Evolutionary conservation across 1,284 basidiomycete species (phyloP), one percentile per base, ranked within the genome.

Genomic region (Afroboletus lepidellus): DNA sequence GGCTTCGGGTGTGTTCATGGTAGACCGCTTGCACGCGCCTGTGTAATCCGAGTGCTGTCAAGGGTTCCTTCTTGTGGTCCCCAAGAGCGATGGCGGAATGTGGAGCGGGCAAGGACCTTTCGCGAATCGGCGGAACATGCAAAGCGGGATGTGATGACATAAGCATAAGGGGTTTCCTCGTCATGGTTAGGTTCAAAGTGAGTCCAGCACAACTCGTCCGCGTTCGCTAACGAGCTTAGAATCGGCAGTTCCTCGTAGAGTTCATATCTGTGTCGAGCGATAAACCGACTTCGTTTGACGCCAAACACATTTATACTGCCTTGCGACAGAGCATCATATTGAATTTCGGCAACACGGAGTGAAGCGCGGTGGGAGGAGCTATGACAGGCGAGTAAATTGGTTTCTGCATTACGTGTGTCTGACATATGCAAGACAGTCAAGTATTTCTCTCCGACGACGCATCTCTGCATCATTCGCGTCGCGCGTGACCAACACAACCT

Each of bases 21-120:
- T 87, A 94, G 33, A 94, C 90, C 0, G 87, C 91, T 63, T 92
- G 89, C 71, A 88, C 78, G 27, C 92, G 81, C 55, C 86, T 75
- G 67, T 88, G 87, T 47, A 94, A 76, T 0, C 92, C 92, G 1
- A 94, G 80, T 0, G 89, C 80, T 20, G 80, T 77, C 20, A 94
- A 77, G 0, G 90, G 92, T 44, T 79, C 85, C 66, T 90, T 81
- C 56, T 84, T 83, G 61, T 79, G 79, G 51, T 80, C 75, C 1
- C 87, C 85, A 27, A 94, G 80, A 2, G 88, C 85, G 60, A 94
- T 93, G 49, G 84, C 88, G 5, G 91, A 93, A 51, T 92, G 87
- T n/a, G n/a, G n/a, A n/a, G n/a, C n/a, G n/a, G n/a, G n/a, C n/a
- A n/a, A n/a, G n/a, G n/a, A n/a, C n/a, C n/a, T n/a, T n/a, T n/a